phyloP scores from a whole-genome alignment of 352 stramenopile genomes.

The Phytophthora boehmeriae region DNA sequence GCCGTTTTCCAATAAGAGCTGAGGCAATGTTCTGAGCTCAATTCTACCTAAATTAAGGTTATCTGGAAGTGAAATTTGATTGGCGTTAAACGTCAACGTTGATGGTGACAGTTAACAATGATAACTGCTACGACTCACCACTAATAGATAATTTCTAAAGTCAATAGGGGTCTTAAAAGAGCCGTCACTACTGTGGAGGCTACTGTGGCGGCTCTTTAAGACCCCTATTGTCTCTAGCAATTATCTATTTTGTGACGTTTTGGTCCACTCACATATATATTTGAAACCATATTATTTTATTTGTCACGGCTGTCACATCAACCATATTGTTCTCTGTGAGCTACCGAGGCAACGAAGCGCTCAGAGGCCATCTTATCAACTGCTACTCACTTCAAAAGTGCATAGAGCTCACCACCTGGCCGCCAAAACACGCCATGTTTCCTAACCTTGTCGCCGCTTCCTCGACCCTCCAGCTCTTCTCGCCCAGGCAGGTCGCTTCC shows the following conservation, averaged over 20 bases:
- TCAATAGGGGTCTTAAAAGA: no score
- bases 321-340: background rate
- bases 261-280: background rate
- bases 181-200: no score
- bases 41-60: no score
- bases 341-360: background rate
- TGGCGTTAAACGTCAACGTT: no score
- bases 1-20: no score
- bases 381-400: background rate
- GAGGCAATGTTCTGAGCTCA: no score
- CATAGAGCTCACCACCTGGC: background rate
- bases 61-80: no score
- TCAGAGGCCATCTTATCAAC: background rate
- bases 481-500: background rate
- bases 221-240: no score
- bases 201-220: no score
- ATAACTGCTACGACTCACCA: no score
- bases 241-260: background rate
- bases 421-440: background rate
- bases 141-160: no score
- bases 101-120: no score
- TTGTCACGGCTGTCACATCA: background rate
- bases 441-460: background rate
- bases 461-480: background rate
- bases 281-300: background rate